Base-by-base conservation (phyloP, 2,329 filamentous ascomycete species). In the Graphium sp. region DNA sequence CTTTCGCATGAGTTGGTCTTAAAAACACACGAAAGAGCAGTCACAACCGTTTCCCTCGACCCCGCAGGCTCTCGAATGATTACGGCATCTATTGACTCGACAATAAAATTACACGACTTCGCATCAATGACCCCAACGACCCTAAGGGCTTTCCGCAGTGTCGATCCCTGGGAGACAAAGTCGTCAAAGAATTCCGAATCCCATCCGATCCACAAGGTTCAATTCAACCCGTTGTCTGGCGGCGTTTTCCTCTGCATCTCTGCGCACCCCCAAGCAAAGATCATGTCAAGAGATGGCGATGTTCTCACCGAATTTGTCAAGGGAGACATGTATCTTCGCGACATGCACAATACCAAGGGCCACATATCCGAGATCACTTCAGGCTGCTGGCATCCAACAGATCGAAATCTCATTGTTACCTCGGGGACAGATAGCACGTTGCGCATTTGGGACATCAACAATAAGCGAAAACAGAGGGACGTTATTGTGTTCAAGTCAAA, bases 261-360 rank as follows among this genome's bases (percentile, higher is more conserved):
- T 6, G 84, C 87, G 6, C 81, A 87, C 22, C 76, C 87, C 2
- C 87, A 95, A 49, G 82, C 87, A 9, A 85, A 84, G 49, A 74
- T 98, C 15, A 64, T 95, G 48, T 81, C 72, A 41, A 74, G 89
- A 43, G 87, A 98, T 55, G 89, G 89, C 22, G 82, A 91, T 24
- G 64, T 79, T 6, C 42, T 91, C 27, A 76, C 77, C 2, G 84
- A 94, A 45, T 95, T 93, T 39, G 77, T 84, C 40, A 98, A 98
- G 54, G 89, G 89, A 25, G 89, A 98, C 48, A 95, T 95, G 85
- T 98, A 98, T 44, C 56, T 98, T 39, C 70, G 87, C 31, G 89
- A 98, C 49, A 91, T 95, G 78, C 72, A 94, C 52, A 85, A 95
- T 48, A 98, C 89, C 5, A 95, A 94, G 48, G 89, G 89, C 2